A percentile compares a stretch with the other conserved stretches of the same genome.
Conservation (phyloP, 202 grass and related monocot genomes). For the Elaeis oleifera region DNA sequence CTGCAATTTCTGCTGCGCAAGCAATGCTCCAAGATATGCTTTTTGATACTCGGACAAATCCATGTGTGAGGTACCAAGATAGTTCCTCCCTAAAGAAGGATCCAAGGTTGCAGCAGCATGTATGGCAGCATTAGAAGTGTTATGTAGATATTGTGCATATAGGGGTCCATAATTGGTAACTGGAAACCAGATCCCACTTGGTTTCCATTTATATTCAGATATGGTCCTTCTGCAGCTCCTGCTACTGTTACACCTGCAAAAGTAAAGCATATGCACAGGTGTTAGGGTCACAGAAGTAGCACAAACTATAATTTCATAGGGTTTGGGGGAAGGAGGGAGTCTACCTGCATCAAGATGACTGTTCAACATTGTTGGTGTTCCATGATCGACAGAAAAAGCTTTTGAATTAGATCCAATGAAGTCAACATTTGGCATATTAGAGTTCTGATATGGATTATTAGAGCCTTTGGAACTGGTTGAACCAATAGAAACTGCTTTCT, state of each 20-base stretch:
- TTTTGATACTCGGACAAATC: constrained; percentile 67
- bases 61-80: constrained; percentile 50
- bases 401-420: constrained; percentile 35
- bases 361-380: constrained; percentile 41
- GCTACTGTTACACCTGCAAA: neutral
- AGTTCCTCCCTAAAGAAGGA: constrained; percentile 52
- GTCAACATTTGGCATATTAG: constrained; percentile 39
- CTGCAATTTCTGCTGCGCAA: constrained; percentile 79
- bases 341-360: constrained; percentile 62
- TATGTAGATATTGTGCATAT: constrained; percentile 54
- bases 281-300: constrained; percentile 14
- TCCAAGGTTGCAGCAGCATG: constrained; percentile 41
- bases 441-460: constrained; percentile 41
- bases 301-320: constrained; percentile 9
- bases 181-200: constrained; percentile 49
- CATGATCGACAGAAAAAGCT: constrained; percentile 38
- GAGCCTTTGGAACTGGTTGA: constrained; percentile 27
- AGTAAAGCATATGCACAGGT: neutral
- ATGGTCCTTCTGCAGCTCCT: constrained; percentile 54
- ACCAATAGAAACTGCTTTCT: constrained; percentile 45
- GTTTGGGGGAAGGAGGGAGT: neutral
- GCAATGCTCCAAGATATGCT: constrained; percentile 54
- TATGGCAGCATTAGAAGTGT: constrained; percentile 47
- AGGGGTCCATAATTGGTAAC: constrained; percentile 33
- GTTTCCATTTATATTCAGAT: constrained; percentile 49